phyloP scores from a whole-genome alignment of 2,329 filamentous ascomycete genomes.

The Clarireedia homoeocarpa region DNA sequence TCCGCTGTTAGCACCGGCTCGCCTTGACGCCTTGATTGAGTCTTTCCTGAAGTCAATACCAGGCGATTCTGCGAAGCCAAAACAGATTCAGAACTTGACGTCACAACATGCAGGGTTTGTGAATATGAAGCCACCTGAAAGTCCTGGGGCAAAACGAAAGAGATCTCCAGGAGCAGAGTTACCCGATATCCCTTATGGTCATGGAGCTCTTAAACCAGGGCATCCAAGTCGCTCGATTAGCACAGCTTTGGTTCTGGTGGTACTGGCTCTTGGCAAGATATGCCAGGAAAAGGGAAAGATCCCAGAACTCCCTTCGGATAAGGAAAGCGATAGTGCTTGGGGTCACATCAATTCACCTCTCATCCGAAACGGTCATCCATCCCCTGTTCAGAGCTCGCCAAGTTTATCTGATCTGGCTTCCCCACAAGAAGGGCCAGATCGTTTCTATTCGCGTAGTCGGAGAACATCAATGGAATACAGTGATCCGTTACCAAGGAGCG shows the following conservation, averaged over 20 bases:
- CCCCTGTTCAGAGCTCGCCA: conserved; percentile 50
- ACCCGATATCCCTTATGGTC: conserved; percentile 20
- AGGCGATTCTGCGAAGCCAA: conserved; percentile 22
- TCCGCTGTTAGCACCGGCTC: conserved; percentile 48
- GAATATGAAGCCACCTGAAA: conserved; percentile 24
- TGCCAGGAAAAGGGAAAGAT: conserved; percentile 50
- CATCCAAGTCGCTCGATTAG: conserved; percentile 59
- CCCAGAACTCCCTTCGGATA: conserved; percentile 47
- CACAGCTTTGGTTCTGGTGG: conserved; percentile 73
- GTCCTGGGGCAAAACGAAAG: conserved; percentile 28
- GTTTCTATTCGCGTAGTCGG: conserved; percentile 33
- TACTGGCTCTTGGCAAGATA: conserved; percentile 82
- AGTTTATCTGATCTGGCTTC: conserved; percentile 40
- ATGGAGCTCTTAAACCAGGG: conserved; percentile 33
- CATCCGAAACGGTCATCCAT: conserved; percentile 44
- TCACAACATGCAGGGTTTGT: conserved; percentile 17
- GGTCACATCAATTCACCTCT: conserved; percentile 18
- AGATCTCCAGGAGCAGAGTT: conserved; percentile 22
- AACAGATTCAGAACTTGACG: conserved; percentile 17
- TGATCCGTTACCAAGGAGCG: conserved; percentile 13
- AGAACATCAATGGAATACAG: conserved; percentile 42
- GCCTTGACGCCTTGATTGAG: conserved; percentile 37
- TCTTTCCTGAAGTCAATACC: conserved; percentile 26
- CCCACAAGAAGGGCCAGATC: conserved; percentile 38
- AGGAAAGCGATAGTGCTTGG: conserved; percentile 14